Evolutionary conservation across 108 stramenopile genomes (phyloP).

Genomic region (Skeletonema costatum): DNA sequence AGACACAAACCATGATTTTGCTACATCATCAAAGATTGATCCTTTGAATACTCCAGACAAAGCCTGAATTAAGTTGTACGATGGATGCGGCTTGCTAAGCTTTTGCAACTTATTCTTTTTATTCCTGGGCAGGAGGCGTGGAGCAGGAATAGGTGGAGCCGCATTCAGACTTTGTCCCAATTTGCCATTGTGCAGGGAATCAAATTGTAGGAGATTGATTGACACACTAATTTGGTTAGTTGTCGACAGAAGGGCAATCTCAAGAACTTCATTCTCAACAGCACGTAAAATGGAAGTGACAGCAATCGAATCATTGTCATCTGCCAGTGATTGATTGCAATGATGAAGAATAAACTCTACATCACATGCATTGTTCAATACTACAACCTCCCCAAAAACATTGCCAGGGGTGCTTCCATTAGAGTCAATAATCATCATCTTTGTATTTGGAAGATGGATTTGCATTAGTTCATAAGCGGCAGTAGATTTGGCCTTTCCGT

Average conservation of each 20-base stretch:
- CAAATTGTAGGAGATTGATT: background rate
- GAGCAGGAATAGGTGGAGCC: background rate
- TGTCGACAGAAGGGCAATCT: background rate
- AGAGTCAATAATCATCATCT: background rate
- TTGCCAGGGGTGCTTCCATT: background rate
- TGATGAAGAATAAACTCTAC: background rate
- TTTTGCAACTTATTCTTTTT: background rate
- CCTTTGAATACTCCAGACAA: conserved; percentile 8
- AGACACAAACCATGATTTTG: background rate
- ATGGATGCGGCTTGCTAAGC: background rate
- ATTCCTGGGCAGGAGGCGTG: background rate
- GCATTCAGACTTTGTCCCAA: background rate
- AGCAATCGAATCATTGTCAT: background rate
- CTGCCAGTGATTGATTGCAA: background rate
- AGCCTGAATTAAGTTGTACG: conserved; percentile 12
- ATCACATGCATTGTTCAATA: background rate
- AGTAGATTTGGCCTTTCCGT: background rate
- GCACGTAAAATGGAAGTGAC: background rate
- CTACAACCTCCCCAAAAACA: background rate
- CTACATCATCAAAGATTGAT: conserved; percentile 32
- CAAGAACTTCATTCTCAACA: background rate
- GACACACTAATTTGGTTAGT: background rate
- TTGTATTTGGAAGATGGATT: background rate
- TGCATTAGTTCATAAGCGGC: background rate
- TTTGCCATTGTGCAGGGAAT: background rate